phyloP scores from a whole-genome alignment of 352 stramenopile genomes.

The Phytopythium kandeliae region DNA sequence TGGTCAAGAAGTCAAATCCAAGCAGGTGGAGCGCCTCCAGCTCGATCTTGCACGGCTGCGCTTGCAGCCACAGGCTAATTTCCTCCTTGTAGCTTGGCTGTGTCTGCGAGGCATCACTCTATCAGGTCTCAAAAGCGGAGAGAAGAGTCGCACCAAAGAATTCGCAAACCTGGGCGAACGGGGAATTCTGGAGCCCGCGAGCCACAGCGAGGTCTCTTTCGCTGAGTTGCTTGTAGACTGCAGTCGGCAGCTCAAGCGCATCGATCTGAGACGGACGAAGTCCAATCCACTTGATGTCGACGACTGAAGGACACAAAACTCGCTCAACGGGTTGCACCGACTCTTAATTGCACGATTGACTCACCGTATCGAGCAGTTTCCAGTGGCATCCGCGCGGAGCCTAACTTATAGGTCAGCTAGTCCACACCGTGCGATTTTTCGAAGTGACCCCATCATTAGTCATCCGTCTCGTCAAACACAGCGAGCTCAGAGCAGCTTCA shows the following conservation, averaged over 20 bases:
- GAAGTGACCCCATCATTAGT: no score
- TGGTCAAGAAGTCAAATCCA: conserved; percentile 65
- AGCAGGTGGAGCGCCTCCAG: conserved; percentile 75
- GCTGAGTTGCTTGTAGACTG: conserved; percentile 52
- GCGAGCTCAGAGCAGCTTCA: conserved; percentile 4
- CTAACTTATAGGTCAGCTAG: conserved; percentile 88
- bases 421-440: no score
- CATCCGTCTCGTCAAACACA: not conserved
- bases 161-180: conserved; percentile 55
- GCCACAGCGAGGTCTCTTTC: conserved; percentile 44
- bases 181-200: conserved; percentile 30
- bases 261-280: conserved; percentile 81
- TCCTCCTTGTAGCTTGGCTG: conserved; percentile 47
- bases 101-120: conserved; percentile 17
- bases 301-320: conserved; percentile 19
- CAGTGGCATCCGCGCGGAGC: conserved; percentile 78
- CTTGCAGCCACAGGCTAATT: conserved; percentile 43
- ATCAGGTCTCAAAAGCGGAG: not conserved
- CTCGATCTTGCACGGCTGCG: conserved; percentile 71
- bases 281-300: conserved; percentile 90
- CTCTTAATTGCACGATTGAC: not conserved
- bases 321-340: not conserved
- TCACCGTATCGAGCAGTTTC: conserved; percentile 61
- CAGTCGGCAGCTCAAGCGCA: conserved; percentile 35
- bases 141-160: not conserved